A percentile compares a stretch with the other conserved stretches of the same genome.
Conservation (phyloP, 352 stramenopile genomes). For the Discostella stelligera region DNA sequence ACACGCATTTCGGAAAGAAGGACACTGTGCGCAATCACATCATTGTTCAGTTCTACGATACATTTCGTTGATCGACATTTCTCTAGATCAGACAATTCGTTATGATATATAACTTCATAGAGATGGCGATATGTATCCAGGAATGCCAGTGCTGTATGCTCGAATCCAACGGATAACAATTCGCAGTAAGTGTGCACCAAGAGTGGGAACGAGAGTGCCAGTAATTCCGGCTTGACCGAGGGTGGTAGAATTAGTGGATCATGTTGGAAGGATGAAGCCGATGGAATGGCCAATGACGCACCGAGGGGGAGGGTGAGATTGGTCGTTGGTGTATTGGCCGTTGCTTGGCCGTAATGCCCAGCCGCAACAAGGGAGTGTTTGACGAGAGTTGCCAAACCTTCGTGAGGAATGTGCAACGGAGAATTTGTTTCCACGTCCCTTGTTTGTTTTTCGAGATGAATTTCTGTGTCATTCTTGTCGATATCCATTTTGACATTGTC, state of each 20-base stretch:
- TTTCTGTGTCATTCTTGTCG: conserved; percentile 1
- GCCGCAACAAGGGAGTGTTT: conserved; percentile 30
- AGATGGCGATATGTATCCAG: conserved; percentile 70
- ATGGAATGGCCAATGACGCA: conserved; percentile 18
- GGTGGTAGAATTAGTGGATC: conserved; percentile 48
- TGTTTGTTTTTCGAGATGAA: not conserved
- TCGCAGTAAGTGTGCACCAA: conserved; percentile 81
- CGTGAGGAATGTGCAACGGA: conserved; percentile 9
- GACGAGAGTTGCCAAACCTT: conserved; percentile 30
- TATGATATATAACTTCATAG: conserved; percentile 65
- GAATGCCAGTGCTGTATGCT: conserved; percentile 62
- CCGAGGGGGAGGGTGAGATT: conserved; percentile 24
- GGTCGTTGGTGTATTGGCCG: not conserved
- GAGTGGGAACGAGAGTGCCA: conserved; percentile 75
- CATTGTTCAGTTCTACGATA: conserved; percentile 73
- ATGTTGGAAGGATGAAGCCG: conserved; percentile 12
- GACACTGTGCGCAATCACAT: conserved; percentile 62
- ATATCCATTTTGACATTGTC: conserved; percentile 14
- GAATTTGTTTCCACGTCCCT: not conserved
- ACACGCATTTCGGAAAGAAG: conserved; percentile 48
- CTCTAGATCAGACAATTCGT: conserved; percentile 66
- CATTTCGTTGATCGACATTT: conserved; percentile 58
- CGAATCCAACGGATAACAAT: conserved; percentile 70
- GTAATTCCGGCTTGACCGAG: conserved; percentile 74
- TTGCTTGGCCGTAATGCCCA: not conserved